Evolutionary conservation across 2,329 filamentous ascomycete genomes (phyloP).

Genomic region (Neonectria neomacrospora): DNA sequence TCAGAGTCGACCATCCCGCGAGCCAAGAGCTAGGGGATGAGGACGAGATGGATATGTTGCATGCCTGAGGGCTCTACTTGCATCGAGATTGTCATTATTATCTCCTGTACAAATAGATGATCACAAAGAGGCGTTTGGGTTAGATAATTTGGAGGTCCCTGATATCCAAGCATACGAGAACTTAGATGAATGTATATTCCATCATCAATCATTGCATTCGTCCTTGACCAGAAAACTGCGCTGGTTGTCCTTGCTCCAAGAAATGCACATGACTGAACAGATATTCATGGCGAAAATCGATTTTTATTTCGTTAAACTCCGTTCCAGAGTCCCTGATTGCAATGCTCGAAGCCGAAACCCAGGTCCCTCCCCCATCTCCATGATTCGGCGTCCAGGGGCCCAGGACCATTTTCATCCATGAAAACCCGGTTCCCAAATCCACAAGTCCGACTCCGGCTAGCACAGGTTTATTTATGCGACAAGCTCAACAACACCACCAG

Average conservation of each 20-base stretch:
- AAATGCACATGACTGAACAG: constrained; percentile 10
- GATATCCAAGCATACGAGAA: constrained; percentile 35
- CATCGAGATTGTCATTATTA: constrained; percentile 3
- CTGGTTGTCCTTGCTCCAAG: constrained; percentile 6
- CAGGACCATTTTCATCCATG: constrained; percentile 43
- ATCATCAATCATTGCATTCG: constrained; percentile 21
- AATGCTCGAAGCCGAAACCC: constrained; percentile 56
- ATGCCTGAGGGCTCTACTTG: constrained; percentile 39
- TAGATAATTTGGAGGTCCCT: constrained; percentile 26
- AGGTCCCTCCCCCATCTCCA: constrained; percentile 42
- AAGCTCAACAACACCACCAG: constrained; percentile 94
- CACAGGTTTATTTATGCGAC: constrained; percentile 72
- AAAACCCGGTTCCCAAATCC: constrained; percentile 47
- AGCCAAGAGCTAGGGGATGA: constrained; percentile 54
- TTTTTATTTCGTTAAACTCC: constrained; percentile 56
- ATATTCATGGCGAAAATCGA: constrained; percentile 50
- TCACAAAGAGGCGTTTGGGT: constrained; percentile 26
- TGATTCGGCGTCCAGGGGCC: constrained; percentile 32
- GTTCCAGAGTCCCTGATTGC: constrained; percentile 54
- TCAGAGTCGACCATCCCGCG: constrained; percentile 52
- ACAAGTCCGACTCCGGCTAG: constrained; percentile 47
- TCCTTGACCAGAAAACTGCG: not conserved
- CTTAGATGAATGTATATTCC: constrained; percentile 29
- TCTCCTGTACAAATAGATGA: constrained; percentile 24
- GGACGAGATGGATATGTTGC: constrained; percentile 65